Evolutionary conservation across 129 eudicot species (phyloP).

Genomic region (Lactuca sativa): DNA sequence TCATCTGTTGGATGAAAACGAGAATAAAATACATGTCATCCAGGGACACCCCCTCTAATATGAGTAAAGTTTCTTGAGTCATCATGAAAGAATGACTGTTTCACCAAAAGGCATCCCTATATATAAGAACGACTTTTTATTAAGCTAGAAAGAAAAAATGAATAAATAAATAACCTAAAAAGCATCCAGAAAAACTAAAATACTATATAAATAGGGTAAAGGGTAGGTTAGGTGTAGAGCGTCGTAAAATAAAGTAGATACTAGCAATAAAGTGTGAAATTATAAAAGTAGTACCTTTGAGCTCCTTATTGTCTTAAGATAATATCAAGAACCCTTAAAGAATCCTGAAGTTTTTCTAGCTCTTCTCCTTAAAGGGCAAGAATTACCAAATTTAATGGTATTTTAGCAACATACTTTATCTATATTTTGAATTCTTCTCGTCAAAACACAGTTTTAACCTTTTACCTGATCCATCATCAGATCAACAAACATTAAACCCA

Average conservation of each 20-base stretch:
- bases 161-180: too few species aligned
- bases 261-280: constrained; percentile 1
- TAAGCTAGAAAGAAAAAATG: constrained; percentile 15
- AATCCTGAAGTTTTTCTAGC: too few species aligned
- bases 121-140: constrained; percentile 22
- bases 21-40: constrained; percentile 71
- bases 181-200: too few species aligned
- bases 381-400: constrained; percentile 55
- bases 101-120: constrained; percentile 85
- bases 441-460: constrained; percentile 58
- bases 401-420: constrained; percentile 55
- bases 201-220: too few species aligned
- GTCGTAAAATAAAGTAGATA: constrained; percentile 1
- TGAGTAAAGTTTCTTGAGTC: constrained; percentile 68
- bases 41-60: constrained; percentile 85
- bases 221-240: too few species aligned
- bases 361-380: constrained; percentile 65
- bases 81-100: constrained; percentile 86
- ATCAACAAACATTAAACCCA: too few species aligned
- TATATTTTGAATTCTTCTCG: constrained; percentile 63
- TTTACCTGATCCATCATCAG: constrained; percentile 50
- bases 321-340: constrained; percentile 81
- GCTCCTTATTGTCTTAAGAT: constrained; percentile 90
- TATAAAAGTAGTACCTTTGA: constrained; percentile 52
- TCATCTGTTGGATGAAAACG: constrained; percentile 78